These are phyloP conservation scores for Capsicum chinense DNA, from an alignment of 257 asterid species.

Conservation along the genomic window DNA sequence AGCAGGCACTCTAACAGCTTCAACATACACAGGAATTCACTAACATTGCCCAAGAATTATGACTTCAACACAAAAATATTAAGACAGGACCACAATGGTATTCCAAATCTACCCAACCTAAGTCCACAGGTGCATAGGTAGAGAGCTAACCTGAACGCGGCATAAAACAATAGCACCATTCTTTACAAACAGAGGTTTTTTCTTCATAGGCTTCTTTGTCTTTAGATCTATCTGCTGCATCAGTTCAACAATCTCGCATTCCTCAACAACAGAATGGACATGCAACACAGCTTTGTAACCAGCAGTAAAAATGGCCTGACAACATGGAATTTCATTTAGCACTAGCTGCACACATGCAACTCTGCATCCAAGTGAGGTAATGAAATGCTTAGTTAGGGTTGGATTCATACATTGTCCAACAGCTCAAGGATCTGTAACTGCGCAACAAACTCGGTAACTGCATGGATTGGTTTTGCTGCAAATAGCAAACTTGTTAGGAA, in stretches of 20 bases:
- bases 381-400: neutral
- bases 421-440: slow-evolving; percentile 89
- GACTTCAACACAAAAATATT: neutral
- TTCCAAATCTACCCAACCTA: neutral
- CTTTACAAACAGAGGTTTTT: slow-evolving; percentile 91
- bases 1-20: neutral
- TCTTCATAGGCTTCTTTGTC: slow-evolving; percentile 77
- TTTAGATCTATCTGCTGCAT: slow-evolving; percentile 80
- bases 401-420: slow-evolving; percentile 76
- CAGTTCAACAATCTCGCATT: slow-evolving; percentile 91
- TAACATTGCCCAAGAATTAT: neutral
- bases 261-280: slow-evolving; percentile 90
- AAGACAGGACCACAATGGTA: slow-evolving; percentile 48
- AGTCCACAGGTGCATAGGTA: neutral
- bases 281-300: slow-evolving; percentile 98
- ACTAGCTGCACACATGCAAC: neutral
- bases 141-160: slow-evolving; percentile 71
- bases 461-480: slow-evolving; percentile 77
- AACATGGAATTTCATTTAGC: neutral
- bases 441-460: slow-evolving; percentile 83
- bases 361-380: neutral
- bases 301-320: slow-evolving; percentile 95
- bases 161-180: slow-evolving; percentile 83
- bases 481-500: slow-evolving; percentile 20
- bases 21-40: neutral